phyloP scores from a whole-genome alignment of 805 yeast genomes.

The Spathaspora passalidarum region DNA sequence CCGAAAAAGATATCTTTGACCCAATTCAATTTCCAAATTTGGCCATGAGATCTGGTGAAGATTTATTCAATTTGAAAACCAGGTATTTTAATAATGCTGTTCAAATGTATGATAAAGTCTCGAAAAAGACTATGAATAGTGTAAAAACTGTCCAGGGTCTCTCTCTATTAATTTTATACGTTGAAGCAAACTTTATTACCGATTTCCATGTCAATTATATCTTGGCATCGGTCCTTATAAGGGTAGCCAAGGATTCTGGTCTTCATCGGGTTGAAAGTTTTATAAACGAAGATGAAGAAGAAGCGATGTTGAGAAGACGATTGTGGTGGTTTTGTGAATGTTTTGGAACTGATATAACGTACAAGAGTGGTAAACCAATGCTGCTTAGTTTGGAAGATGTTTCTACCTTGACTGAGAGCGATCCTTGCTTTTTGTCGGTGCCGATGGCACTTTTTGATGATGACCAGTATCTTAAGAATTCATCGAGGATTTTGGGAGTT shows the following conservation, averaged over 20 bases:
- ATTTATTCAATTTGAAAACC: slow-evolving; percentile 14
- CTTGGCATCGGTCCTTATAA: slow-evolving; percentile 22
- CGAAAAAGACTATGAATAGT: slow-evolving; percentile 45
- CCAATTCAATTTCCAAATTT: slow-evolving; percentile 12
- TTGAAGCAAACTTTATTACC: slow-evolving; percentile 22
- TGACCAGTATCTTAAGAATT: slow-evolving; percentile 5
- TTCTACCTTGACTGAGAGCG: slow-evolving; percentile 16
- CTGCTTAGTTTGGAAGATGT: slow-evolving; percentile 19
- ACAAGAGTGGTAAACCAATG: slow-evolving; percentile 28
- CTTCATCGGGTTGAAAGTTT: slow-evolving; percentile 21
- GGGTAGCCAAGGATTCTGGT: slow-evolving; percentile 30
- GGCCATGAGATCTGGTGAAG: slow-evolving; percentile 3
- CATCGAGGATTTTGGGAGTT: slow-evolving; percentile 6
- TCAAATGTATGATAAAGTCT: slow-evolving; percentile 49
- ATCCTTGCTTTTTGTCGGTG: slow-evolving; percentile 13
- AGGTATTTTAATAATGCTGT: slow-evolving; percentile 29
- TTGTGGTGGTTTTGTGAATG: slow-evolving; percentile 31
- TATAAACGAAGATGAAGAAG: slow-evolving; percentile 12
- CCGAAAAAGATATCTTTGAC: slow-evolving; percentile 9
- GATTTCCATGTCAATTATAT: slow-evolving; percentile 25
- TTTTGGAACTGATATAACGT: slow-evolving; percentile 25
- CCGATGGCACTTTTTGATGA: slow-evolving; percentile 10
- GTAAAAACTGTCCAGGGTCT: slow-evolving; percentile 47
- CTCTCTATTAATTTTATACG: slow-evolving; percentile 40
- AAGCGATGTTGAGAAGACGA: slow-evolving; percentile 12